Percentiles rank a stretch among this genome's conserved stretches.
Evolutionary conservation across 2,329 filamentous ascomycete genomes (phyloP).

Genomic region (Madurella mycetomatis): DNA sequence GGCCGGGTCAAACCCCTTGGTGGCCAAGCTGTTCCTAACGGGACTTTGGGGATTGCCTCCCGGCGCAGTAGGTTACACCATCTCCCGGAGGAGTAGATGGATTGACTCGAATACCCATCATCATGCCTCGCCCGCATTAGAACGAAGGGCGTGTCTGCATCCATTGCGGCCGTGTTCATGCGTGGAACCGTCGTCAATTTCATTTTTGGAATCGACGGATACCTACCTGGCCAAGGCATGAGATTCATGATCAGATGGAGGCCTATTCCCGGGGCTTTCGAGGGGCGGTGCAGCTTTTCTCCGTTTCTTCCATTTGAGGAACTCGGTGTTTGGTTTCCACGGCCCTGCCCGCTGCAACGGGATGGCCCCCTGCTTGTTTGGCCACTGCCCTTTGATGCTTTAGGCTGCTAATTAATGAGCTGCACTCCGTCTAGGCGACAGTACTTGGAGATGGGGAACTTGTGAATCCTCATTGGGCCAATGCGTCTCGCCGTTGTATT

Average conservation of each 20-base stretch:
- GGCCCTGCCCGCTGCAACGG: constrained; percentile 14
- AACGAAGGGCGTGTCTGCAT: too few relatives aligned
- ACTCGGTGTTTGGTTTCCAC: constrained; percentile 2
- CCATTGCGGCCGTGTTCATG: too few relatives aligned
- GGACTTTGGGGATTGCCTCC: too few relatives aligned
- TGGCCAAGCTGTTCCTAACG: too few relatives aligned
- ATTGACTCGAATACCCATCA: too few relatives aligned
- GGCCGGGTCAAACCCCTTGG: too few relatives aligned
- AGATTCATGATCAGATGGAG: neutral
- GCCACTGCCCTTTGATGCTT: neutral
- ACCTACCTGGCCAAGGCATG: neutral
- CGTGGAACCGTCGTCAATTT: too few relatives aligned
- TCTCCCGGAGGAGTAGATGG: too few relatives aligned
- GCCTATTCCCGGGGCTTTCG: neutral
- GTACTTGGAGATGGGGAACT: neutral
- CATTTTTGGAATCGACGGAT: too few relatives aligned
- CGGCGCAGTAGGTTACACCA: too few relatives aligned
- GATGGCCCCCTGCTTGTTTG: neutral
- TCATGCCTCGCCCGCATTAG: too few relatives aligned
- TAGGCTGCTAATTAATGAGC: neutral
- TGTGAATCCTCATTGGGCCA: neutral
- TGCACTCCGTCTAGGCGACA: neutral
- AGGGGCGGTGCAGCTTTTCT: neutral
- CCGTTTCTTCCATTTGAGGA: neutral
- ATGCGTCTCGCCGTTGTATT: neutral